Base-by-base conservation (phyloP, 2,329 filamentous ascomycete species). In the Arthrobotrys pseudoclavata region DNA sequence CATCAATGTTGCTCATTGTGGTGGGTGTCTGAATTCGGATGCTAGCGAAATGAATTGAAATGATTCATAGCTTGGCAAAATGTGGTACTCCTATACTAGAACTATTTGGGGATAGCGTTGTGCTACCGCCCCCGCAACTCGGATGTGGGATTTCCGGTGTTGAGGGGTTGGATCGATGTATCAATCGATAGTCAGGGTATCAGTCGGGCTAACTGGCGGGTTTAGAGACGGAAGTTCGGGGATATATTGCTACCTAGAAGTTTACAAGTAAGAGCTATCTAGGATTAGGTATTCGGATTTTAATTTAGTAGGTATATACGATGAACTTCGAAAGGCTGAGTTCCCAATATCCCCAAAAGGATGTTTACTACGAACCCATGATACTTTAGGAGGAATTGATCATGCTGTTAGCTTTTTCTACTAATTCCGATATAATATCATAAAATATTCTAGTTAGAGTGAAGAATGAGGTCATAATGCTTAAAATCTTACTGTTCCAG, bases 41-140 rank as follows among this genome's bases (percentile, higher is more conserved):
- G 72, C 66, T 64, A 47, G 72, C 60, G 34, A 45, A 69, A 76
- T 76, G 72, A 70, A 50, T 48, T 29, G 60, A 50, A 67, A 76
- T 76, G 72, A 76, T 66, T 76, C 72, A 76, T 76, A 70, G 72
- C 72, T 76, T 76, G 72, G 72, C 55, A n/a, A n/a, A 34, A 15
- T 0, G 42, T 47, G 50, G 24, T n/a, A 9, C 31, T 13, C 15
- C 9, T 2, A 20, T n/a, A 34, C 60, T 57, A 50, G 60, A 6
- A 1, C 20, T 7, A 0, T 20, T 60, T 18, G 12, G 57, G 45
- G 9, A 50, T 50, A 12, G 48, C 24, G 60, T 40, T 64, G 69
- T 72, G 61, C 40, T 60, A 72, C 69, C 37, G 18, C 20, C 3
- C 3, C 4, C n/a, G n/a, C n/a, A 34, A 9, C 31, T 34, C 24